Evolutionary conservation across 345 rosid species (phyloP).

Genomic region (Combretum micranthum): DNA sequence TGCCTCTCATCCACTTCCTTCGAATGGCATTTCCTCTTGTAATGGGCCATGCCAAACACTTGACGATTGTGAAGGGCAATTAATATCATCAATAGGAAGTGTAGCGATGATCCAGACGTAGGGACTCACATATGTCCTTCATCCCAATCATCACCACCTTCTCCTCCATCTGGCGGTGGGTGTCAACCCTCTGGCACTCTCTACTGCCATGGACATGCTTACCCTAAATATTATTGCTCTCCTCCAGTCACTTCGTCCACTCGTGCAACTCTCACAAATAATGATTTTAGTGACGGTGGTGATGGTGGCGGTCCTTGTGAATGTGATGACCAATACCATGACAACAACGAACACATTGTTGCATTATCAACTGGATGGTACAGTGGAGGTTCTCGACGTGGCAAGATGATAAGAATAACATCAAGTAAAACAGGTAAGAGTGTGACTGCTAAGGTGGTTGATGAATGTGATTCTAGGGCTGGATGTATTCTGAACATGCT

Average conservation of each 20-base stretch:
- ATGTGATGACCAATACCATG: slow-evolving; percentile 22
- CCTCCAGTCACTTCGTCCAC: slow-evolving; percentile 22
- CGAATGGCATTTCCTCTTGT: slow-evolving; percentile 26
- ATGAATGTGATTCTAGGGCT: slow-evolving; percentile 28
- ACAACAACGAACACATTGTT: slow-evolving; percentile 15
- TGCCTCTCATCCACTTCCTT: slow-evolving; percentile 1
- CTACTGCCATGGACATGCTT: not conserved
- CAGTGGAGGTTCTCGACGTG: slow-evolving; percentile 18
- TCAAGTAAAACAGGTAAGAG: slow-evolving; percentile 15
- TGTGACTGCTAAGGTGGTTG: slow-evolving; percentile 25
- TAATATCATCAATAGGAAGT: slow-evolving; percentile 26
- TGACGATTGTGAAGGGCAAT: slow-evolving; percentile 31
- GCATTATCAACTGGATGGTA: slow-evolving; percentile 38
- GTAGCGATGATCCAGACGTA: slow-evolving; percentile 25
- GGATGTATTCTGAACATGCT: slow-evolving; percentile 33
- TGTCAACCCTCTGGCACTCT: slow-evolving; percentile 22
- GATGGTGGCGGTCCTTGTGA: slow-evolving; percentile 20
- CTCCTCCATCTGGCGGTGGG: not conserved
- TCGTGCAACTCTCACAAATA: slow-evolving; percentile 16
- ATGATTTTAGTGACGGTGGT: slow-evolving; percentile 33
- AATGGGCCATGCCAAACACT: slow-evolving; percentile 24
- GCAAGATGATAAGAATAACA: slow-evolving; percentile 19
- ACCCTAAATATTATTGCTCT: slow-evolving; percentile 17
- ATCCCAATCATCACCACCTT: not conserved
- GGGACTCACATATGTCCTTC: slow-evolving; percentile 22